A percentile compares a stretch with the other conserved stretches of the same genome.
phyloP scores from a whole-genome alignment of 495 filamentous ascomycete genomes.

The Diplogelasinospora grovesii region DNA sequence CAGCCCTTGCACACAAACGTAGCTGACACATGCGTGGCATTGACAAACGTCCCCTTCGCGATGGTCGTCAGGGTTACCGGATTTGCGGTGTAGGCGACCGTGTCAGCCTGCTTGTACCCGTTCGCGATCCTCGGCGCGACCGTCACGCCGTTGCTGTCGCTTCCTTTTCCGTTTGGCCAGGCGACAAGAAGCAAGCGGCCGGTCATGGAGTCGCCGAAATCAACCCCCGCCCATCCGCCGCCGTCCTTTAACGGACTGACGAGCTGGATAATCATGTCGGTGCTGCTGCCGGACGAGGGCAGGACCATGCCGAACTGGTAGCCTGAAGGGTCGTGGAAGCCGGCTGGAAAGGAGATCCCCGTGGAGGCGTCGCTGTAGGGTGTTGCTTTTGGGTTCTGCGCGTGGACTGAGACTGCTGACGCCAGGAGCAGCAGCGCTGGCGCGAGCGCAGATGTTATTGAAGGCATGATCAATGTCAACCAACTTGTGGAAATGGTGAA shows the following conservation, averaged over 20 bases:
- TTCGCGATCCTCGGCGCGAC: slow-evolving; percentile 10
- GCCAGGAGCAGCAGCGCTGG: not conserved
- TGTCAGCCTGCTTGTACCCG: slow-evolving; percentile 5
- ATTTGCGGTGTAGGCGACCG: slow-evolving; percentile 6
- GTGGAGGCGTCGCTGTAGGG: slow-evolving; percentile 22
- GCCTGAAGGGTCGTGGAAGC: slow-evolving; percentile 8
- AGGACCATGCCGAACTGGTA: slow-evolving; percentile 25
- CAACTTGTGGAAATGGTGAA: no score
- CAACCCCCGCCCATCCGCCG: slow-evolving; percentile 22
- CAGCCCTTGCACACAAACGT: slow-evolving; percentile 24
- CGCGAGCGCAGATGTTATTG: not conserved
- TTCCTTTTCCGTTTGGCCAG: slow-evolving; percentile 12
- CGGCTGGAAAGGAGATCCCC: slow-evolving; percentile 17
- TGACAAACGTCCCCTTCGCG: slow-evolving; percentile 14
- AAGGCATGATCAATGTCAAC: no score
- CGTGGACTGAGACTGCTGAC: slow-evolving; percentile 12
- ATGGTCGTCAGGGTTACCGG: slow-evolving; percentile 13
- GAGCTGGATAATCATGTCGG: slow-evolving; percentile 28
- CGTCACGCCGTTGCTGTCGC: slow-evolving; percentile 3
- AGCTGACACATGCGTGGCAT: slow-evolving; percentile 17
- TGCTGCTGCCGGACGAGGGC: slow-evolving; percentile 7
- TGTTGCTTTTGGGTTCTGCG: slow-evolving; percentile 11
- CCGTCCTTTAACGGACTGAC: slow-evolving; percentile 11
- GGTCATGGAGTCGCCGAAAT: slow-evolving; percentile 15
- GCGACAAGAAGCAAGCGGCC: slow-evolving; percentile 15